phyloP scores from a whole-genome alignment of 2,329 filamentous ascomycete genomes.

The Gaeumannomyces sp. region DNA sequence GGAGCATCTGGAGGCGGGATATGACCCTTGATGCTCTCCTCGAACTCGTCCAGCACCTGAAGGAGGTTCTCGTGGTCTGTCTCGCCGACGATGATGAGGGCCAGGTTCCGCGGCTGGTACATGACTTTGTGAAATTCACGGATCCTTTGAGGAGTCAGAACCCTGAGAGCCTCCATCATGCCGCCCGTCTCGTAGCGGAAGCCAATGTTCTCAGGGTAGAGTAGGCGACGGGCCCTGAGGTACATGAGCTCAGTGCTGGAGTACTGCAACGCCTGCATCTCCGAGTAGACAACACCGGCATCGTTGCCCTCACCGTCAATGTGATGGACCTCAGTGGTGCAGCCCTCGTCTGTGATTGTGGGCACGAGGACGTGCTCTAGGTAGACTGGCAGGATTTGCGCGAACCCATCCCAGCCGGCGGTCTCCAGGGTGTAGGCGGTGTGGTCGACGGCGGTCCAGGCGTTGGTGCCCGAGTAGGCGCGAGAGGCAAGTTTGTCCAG shows the following conservation, averaged over 20 bases:
- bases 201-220: slow-evolving; percentile 85
- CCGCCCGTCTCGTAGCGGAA: slow-evolving; percentile 98
- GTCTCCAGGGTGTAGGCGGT: slow-evolving; percentile 94
- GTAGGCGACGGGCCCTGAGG: slow-evolving; percentile 66
- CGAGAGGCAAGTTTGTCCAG: slow-evolving; percentile 90
- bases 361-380: slow-evolving; percentile 90
- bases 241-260: slow-evolving; percentile 82
- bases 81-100: slow-evolving; percentile 86
- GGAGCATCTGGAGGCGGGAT: slow-evolving; percentile 69
- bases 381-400: slow-evolving; percentile 89
- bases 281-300: slow-evolving; percentile 94
- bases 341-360: slow-evolving; percentile 85
- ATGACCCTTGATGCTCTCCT: slow-evolving; percentile 75
- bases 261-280: slow-evolving; percentile 96
- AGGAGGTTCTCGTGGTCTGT: slow-evolving; percentile 77
- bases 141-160: slow-evolving; percentile 82
- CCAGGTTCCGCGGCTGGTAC: slow-evolving; percentile 96
- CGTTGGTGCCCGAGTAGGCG: slow-evolving; percentile 90
- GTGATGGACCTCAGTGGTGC: slow-evolving; percentile 94
- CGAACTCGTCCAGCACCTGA: slow-evolving; percentile 77
- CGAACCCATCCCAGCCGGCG: slow-evolving; percentile 94
- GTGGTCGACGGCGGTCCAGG: slow-evolving; percentile 94
- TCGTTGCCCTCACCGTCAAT: slow-evolving; percentile 90
- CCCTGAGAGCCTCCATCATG: slow-evolving; percentile 85
- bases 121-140: slow-evolving; percentile 92